Percentiles rank a stretch among this genome's conserved stretches.
Conservation (phyloP, 208 protist genomes). For the Leishmania lainsoni region DNA sequence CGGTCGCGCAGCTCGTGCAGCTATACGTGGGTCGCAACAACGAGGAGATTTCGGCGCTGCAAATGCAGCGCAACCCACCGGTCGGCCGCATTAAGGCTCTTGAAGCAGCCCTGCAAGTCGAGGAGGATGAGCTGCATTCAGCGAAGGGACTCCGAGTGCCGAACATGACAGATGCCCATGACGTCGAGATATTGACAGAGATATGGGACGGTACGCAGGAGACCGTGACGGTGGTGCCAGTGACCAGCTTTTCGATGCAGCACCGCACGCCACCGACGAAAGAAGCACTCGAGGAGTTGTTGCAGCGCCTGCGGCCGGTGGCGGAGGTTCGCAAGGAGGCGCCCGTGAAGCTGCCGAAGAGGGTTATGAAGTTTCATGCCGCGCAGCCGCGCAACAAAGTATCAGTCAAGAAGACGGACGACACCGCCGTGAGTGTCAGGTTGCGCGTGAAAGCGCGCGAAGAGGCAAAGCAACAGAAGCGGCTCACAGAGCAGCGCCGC, state of each 20-base stretch:
- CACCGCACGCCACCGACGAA: slow-evolving; percentile 13
- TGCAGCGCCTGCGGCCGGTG: slow-evolving; percentile 39
- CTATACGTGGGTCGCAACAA: slow-evolving; percentile 73
- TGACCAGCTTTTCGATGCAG: slow-evolving; percentile 25
- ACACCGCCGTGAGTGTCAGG: slow-evolving; percentile 23
- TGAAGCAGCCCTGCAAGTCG: slow-evolving; percentile 53
- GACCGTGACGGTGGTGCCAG: slow-evolving; percentile 41
- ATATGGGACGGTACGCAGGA: slow-evolving; percentile 77
- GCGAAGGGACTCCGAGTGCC: slow-evolving; percentile 65
- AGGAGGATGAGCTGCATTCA: slow-evolving; percentile 60
- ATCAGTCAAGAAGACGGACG: slow-evolving; percentile 57
- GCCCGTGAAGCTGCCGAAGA: slow-evolving; percentile 37
- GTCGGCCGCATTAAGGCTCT: slow-evolving; percentile 67
- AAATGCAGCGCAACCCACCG: slow-evolving; percentile 55
- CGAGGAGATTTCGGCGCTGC: slow-evolving; percentile 57
- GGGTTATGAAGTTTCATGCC: slow-evolving; percentile 43
- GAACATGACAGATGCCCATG: slow-evolving; percentile 47
- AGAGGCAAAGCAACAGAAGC: slow-evolving; percentile 39
- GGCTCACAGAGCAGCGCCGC: slow-evolving; percentile 36
- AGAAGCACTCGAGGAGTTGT: slow-evolving; percentile 33
- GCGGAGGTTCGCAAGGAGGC: slow-evolving; percentile 56
- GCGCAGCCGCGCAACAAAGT: slow-evolving; percentile 18
- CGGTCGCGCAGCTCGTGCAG: slow-evolving; percentile 42
- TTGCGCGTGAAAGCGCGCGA: slow-evolving; percentile 30
- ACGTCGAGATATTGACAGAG: slow-evolving; percentile 65